phyloP scores from a whole-genome alignment of 129 eudicot genomes.

The Heracleum sosnowskyi region DNA sequence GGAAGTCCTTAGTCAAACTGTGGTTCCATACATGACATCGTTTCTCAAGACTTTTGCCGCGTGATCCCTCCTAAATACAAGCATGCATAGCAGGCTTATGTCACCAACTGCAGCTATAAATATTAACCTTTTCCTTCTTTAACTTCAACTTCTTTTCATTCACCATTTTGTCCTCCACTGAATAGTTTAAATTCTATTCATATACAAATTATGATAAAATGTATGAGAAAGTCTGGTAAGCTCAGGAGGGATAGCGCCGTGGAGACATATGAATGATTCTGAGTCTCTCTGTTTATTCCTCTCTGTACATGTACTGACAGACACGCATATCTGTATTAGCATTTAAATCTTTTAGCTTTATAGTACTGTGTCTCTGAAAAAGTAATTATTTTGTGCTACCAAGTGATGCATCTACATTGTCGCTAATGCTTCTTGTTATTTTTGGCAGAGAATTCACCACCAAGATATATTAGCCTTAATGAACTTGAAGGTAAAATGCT shows the following conservation, averaged over 20 bases:
- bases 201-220: neutral
- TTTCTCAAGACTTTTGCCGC: neutral
- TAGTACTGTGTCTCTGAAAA: too few species aligned
- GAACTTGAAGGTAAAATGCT: neutral
- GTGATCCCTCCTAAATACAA: neutral
- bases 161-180: neutral
- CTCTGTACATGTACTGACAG: too few species aligned
- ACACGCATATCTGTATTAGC: too few species aligned
- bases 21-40: neutral
- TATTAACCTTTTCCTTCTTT: neutral
- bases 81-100: neutral
- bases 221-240: neutral
- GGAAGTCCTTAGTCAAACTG: neutral
- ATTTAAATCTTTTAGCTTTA: too few species aligned
- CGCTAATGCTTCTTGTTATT: neutral
- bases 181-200: neutral
- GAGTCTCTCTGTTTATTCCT: neutral
- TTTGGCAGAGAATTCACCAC: neutral
- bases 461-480: neutral
- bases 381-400: too few species aligned
- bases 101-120: constrained; percentile 1
- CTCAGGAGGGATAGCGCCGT: constrained; percentile 10
- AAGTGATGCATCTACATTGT: too few species aligned
- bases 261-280: neutral
- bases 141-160: neutral